A percentile compares a stretch with the other conserved stretches of the same genome.
Conservation (phyloP, 305 asterid species). For the Fraxinus albicans region DNA sequence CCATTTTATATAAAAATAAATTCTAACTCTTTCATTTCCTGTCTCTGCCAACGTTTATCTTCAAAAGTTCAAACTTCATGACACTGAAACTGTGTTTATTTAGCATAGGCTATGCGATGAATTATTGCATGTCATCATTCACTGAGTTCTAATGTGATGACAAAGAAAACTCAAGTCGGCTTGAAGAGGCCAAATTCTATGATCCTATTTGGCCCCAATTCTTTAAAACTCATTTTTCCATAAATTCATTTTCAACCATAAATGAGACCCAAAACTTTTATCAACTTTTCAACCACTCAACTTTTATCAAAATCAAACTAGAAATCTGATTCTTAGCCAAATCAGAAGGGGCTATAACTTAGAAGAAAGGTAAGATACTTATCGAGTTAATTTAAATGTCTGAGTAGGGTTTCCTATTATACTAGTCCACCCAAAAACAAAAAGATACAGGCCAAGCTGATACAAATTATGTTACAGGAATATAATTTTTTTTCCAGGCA, state of each 20-base stretch:
- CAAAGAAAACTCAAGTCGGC: not conserved
- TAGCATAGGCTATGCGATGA: not conserved
- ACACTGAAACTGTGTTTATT: not conserved
- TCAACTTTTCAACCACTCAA: not conserved
- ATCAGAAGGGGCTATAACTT: not conserved
- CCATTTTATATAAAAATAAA: not conserved
- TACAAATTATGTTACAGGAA: not conserved
- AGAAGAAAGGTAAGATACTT: not conserved
- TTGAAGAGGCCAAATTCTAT: not conserved
- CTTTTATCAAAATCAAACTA: not conserved
- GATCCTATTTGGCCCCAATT: not conserved
- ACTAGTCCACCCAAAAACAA: not conserved
- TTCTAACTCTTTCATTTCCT: not conserved
- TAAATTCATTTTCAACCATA: not conserved
- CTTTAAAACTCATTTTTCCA: not conserved
- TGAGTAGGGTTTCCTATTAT: not conserved
- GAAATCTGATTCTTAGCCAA: not conserved
- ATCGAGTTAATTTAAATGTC: not conserved
- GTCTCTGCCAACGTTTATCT: not conserved
- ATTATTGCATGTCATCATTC: not conserved
- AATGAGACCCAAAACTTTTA: not conserved
- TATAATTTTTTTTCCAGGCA: not conserved
- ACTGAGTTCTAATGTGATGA: not conserved
- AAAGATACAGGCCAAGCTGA: not conserved
- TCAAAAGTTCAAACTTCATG: not conserved